Base-by-base conservation (phyloP, 2,329 filamentous ascomycete genomes). In the Scortechinia acanthostroma region DNA sequence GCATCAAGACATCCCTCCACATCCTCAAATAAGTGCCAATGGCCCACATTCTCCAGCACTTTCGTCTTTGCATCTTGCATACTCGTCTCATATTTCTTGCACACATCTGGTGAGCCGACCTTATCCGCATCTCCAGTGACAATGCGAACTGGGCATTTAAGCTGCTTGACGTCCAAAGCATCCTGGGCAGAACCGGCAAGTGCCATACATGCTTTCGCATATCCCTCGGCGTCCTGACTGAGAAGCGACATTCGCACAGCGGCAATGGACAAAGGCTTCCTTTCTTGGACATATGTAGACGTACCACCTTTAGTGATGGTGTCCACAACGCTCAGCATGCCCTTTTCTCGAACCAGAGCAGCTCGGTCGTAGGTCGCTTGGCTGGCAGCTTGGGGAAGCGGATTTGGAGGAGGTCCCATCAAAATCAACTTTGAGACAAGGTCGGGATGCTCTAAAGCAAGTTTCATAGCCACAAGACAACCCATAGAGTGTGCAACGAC, bases 21-120 rank as follows among this genome's bases (percentile, higher is more conserved):
- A 51, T 74, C 63, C 55, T 77, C 72, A 51, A 71, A 71, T 3
- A 70, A 52, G 57, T 70, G 66, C 71, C 73, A 77, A 53, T 76
- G 68, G 0, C 71, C 71, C 4, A 70, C 63, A 10, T 58, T 55
- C n/a, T 59, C 42, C 43, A 76, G 47, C 0, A 70, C 56, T 13
- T 56, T 47, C 3, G 66, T 45, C 14, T 53, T 54, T 3, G 53
- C 51, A 14, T 51, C 53, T 3, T 53, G 49, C 21, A 66, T 59
- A 33, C 51, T 52, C 3, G 33, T 37, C 2, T 47, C 50, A 35
- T 64, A 63, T 22, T 58, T 55, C 48, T 65, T 51, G 42, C 59
- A 64, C 4, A 64, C 23, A 1, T 51, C 50, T 0, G 61, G 61
- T 2, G 67, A 58, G 15, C 60, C 64, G 4, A 72, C 60, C 30